phyloP scores from a whole-genome alignment of 345 rosid genomes.

The Draba incana region DNA sequence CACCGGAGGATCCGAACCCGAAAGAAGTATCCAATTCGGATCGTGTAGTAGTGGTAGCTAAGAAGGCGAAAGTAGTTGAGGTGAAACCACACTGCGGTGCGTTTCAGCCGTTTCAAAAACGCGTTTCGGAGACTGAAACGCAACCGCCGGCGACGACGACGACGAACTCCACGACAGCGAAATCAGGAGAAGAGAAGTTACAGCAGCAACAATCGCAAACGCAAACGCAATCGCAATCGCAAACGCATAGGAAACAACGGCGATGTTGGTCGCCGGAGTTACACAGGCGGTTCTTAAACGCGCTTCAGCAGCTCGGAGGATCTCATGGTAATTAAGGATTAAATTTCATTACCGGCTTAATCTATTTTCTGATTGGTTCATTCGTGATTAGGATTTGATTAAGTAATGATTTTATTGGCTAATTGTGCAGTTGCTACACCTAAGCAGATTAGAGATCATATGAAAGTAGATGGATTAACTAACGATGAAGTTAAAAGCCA shows the following conservation, averaged over 20 bases:
- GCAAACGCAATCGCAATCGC: constrained; percentile 25
- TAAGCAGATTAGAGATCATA: constrained; percentile 89
- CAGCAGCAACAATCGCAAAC: neutral
- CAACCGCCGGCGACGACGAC: constrained; percentile 45
- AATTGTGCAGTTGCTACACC: constrained; percentile 78
- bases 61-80: constrained; percentile 60
- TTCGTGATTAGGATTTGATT: constrained; percentile 11
- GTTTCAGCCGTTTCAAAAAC: constrained; percentile 73
- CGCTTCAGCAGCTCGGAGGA: constrained; percentile 96
- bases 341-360: neutral
- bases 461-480: constrained; percentile 95
- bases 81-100: constrained; percentile 75
- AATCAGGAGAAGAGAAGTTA: constrained; percentile 26
- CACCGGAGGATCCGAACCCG: constrained; percentile 61
- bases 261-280: constrained; percentile 97
- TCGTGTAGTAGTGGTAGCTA: constrained; percentile 42
- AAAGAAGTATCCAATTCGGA: constrained; percentile 51
- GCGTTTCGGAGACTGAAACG: constrained; percentile 37
- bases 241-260: constrained; percentile 65
- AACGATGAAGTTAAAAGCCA: constrained; percentile 99
- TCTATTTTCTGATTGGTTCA: constrained; percentile 26
- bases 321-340: constrained; percentile 58
- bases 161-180: constrained; percentile 47
- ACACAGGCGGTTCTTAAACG: constrained; percentile 76
- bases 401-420: neutral